phyloP scores from a whole-genome alignment of 139 green algal genomes.

The Monoraphidium neglectum region DNA sequence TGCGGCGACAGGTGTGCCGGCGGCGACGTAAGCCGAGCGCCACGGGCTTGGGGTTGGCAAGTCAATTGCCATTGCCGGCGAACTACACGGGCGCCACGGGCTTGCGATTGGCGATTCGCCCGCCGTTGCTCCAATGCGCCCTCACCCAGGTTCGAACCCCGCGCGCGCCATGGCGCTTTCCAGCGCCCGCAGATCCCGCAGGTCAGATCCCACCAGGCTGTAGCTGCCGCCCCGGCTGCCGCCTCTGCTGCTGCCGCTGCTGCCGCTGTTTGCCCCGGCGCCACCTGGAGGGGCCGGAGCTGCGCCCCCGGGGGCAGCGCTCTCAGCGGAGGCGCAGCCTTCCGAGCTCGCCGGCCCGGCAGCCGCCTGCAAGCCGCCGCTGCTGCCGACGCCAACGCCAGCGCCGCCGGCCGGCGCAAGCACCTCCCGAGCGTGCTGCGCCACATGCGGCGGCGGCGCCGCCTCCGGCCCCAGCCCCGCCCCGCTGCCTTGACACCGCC shows the following conservation, averaged over 20 bases:
- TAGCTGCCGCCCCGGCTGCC: constrained; percentile 43
- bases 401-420: no score
- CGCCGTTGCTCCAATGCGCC: neutral
- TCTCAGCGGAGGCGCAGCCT: neutral
- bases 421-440: no score
- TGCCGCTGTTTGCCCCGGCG: constrained; percentile 4
- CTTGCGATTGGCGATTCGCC: neutral
- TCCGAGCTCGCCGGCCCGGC: no score
- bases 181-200: constrained; percentile 56
- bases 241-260: neutral
- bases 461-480: no score
- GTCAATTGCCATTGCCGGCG: neutral
- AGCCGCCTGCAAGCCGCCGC: no score
- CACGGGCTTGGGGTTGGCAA: neutral
- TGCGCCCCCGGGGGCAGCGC: neutral
- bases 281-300: neutral
- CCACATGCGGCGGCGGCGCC: no score
- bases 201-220: constrained; percentile 67
- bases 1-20: neutral
- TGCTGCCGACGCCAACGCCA: no score
- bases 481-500: neutral
- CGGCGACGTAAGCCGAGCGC: neutral
- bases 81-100: neutral
- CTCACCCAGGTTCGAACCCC: constrained; percentile 52
- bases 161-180: constrained; percentile 40